Evolutionary conservation across 306 rosid genomes (phyloP).

Genomic region (Rosa chinensis): DNA sequence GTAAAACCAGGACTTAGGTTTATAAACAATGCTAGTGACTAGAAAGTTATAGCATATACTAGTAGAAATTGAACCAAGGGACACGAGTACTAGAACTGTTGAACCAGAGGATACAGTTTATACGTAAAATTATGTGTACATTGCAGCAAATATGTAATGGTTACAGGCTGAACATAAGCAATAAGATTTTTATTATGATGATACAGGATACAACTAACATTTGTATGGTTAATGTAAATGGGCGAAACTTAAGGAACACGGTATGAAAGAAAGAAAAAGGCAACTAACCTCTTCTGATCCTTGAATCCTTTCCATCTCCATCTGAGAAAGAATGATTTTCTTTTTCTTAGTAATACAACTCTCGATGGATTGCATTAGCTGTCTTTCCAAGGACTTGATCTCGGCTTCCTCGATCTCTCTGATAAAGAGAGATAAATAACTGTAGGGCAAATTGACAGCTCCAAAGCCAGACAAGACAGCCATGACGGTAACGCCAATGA

Average conservation of each 20-base stretch:
- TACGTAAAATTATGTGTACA: not conserved
- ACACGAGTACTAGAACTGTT: too few relatives aligned
- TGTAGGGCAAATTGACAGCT: conserved; percentile 90
- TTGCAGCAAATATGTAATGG: not conserved
- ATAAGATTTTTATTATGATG: not conserved
- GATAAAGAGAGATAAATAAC: conserved; percentile 90
- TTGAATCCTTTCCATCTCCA: conserved; percentile 70
- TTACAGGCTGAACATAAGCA: not conserved
- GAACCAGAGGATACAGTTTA: not conserved
- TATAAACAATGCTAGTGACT: conserved; percentile 1
- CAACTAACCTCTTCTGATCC: conserved; percentile 67
- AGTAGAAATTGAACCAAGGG: not conserved
- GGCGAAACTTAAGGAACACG: not conserved
- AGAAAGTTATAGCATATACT: not conserved
- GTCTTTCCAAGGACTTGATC: conserved; percentile 78
- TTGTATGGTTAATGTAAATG: not conserved
- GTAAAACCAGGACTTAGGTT: not conserved
- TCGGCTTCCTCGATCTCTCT: conserved; percentile 86
- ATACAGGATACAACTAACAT: not conserved
- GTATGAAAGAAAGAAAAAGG: not conserved
- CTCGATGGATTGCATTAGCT: conserved; percentile 83
- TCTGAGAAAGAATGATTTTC: conserved; percentile 69
- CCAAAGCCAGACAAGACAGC: conserved; percentile 95
- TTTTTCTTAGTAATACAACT: conserved; percentile 71
- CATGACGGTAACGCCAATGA: conserved; percentile 95